Base-by-base conservation (phyloP, 805 yeast genomes). In the Clavispora vitiphila region DNA sequence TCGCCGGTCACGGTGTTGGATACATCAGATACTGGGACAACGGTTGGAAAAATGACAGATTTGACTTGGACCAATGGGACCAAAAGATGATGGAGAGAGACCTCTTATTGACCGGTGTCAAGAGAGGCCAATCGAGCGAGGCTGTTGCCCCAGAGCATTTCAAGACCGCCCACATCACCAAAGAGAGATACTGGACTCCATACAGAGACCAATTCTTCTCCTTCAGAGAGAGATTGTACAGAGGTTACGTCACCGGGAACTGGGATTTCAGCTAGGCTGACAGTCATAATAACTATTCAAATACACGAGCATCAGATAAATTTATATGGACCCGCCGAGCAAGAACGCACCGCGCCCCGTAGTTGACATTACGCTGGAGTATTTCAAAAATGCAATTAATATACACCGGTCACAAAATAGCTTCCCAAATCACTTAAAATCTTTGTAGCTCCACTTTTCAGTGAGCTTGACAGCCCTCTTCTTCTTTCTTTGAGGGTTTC, bases 401-500 rank as follows among this genome's bases (percentile, higher is more conserved):
- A 20, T 31, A 41, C 36, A 37, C 22, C 22, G 32, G n/a, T 35
- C 27, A 35, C 38, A 27, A 38, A 18, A 11, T 12, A 24, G 12
- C n/a, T 32, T 15, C 35, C 14, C 11, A 10, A n/a, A 38, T 55
- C 70, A 83, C 65, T 83, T 82, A 58, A 86, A 86, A 65, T 91
- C 95, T 69, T 91, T 91, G 67, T 85, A 86, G 25, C 90, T 77
- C 95, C 95, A 88, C 67, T 90, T 91, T 63, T 91, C 96, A 23
- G 95, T 85, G 47, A 84, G 65, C 71, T 84, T 87, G 44, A 76
- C 83, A 52, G 80, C 73, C 60, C 78, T 82, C 58, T 83, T 77
- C 61, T 71, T 78, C 61, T 78, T 79, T 50, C 72, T 73, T 43
- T 77, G 80, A 10, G 83, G 86, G 27, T 81, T 76, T 65, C 97